Evolutionary conservation across 2,329 filamentous ascomycete species (phyloP), one percentile per base, ranked within the genome.

Genomic region (Ophiostoma sp.): DNA sequence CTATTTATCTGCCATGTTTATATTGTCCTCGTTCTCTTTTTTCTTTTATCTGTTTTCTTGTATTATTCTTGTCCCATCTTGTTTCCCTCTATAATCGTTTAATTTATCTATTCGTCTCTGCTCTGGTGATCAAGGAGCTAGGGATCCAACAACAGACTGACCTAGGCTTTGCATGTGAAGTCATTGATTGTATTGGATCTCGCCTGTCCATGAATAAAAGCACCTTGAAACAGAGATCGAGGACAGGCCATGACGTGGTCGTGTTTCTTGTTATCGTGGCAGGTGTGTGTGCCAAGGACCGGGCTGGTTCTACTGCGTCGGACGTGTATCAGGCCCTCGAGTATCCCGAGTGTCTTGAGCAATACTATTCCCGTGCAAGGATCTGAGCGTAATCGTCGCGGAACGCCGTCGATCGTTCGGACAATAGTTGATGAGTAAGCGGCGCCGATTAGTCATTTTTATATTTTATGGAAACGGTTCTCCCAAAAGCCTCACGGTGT

Each of bases 301-400:
- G 11, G 10, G 52, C 52, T 15, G 11, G 52, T 57, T 10, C 11
- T 57, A 17, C 27, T 62, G 57, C 23, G 27, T 62, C 57, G 57
- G 57, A 35, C 27, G 23, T 62, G 57, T 62, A 62, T 62, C 57
- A 62, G 57, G 57, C 27, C 57, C 27, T 33, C 20, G 23, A n/a
- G 2, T n/a, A 27, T 57, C 10, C 23, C 52, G 17, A 15, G 11
- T 33, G 33, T 23, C 20, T 8, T 33, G 57, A 15, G 20, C 20
- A 54, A 15, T 17, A 27, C 8, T 57, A 8, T 62, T 27, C 15
- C 57, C 23, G 57, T 62, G 57, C 57, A 62, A 20, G 57, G 57
- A 62, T 57, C 8, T 57, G 7, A 20, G 11, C 20, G 36, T 48
- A 27, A 10, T 57, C 52, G 52, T 57, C 52, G 52, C 52, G 23